phyloP scores from a whole-genome alignment of 345 rosid genomes.

The Syzygium oleosum region DNA sequence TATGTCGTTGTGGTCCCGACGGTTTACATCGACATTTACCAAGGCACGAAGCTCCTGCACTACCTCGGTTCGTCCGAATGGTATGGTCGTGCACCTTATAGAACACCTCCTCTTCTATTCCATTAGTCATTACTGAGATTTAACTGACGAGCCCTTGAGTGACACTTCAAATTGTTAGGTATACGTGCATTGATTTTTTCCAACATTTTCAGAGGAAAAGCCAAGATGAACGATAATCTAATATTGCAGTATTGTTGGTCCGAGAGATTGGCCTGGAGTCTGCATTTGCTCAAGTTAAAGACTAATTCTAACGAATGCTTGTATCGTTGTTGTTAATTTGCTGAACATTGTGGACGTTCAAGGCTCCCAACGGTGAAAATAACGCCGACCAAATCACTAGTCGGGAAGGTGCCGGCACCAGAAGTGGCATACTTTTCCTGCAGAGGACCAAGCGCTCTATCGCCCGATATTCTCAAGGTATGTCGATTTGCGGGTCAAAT shows the following conservation, averaged over 20 bases:
- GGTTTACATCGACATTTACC: constrained; percentile 35
- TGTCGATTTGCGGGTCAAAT: neutral
- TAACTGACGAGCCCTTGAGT: neutral
- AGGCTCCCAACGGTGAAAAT: constrained; percentile 29
- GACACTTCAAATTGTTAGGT: neutral
- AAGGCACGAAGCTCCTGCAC: constrained; percentile 40
- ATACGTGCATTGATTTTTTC: neutral
- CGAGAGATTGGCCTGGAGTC: neutral
- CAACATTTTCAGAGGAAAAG: neutral
- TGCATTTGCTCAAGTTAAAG: neutral
- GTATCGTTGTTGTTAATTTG: neutral
- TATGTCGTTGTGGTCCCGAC: constrained; percentile 48
- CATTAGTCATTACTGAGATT: neutral
- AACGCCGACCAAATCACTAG: constrained; percentile 18
- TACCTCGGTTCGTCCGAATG: constrained; percentile 25
- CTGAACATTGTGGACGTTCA: constrained; percentile 1
- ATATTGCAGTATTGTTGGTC: neutral
- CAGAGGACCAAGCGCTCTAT: constrained; percentile 49
- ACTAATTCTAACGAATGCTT: neutral
- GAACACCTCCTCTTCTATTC: neutral
- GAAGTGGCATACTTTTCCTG: constrained; percentile 32
- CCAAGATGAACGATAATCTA: neutral
- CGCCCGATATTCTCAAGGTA: constrained; percentile 70
- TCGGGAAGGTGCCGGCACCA: constrained; percentile 36
- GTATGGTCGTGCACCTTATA: constrained; percentile 4